These are phyloP conservation scores for Rehmannia glutinosa DNA, from an alignment of 257 asterid genomes.

Conservation along the genomic window DNA sequence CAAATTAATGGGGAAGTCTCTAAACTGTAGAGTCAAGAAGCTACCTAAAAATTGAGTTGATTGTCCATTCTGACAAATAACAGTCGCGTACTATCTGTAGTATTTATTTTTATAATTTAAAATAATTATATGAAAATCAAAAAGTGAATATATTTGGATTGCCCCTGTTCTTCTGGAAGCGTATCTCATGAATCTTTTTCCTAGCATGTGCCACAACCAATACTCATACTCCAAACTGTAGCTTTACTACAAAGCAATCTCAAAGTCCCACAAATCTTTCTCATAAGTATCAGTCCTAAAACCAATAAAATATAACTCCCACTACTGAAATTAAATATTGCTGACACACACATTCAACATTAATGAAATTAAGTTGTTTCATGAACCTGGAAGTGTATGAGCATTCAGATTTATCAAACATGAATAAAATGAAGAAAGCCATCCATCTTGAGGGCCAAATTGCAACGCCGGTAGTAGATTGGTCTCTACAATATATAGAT, in stretches of 20 bases:
- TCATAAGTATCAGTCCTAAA: neutral
- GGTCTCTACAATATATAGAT: conserved; percentile 54
- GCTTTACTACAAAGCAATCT: neutral
- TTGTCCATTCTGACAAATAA: conserved; percentile 2
- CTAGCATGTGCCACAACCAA: too few relatives aligned
- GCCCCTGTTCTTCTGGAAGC: neutral
- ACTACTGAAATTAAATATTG: neutral
- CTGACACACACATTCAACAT: neutral
- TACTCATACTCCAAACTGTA: neutral
- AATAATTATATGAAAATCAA: neutral
- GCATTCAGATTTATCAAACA: conserved; percentile 58
- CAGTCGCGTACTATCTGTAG: too few relatives aligned
- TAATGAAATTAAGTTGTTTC: neutral
- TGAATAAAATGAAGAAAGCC: conserved; percentile 95
- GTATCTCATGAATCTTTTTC: too few relatives aligned
- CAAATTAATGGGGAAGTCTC: neutral
- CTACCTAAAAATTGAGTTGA: neutral
- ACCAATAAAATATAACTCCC: neutral
- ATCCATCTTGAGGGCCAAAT: conserved; percentile 81
- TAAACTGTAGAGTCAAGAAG: neutral
- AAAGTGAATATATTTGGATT: neutral
- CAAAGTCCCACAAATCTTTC: neutral
- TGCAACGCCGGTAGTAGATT: conserved; percentile 64
- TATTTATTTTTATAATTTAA: neutral
- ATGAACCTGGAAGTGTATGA: conserved; percentile 6